Base-by-base conservation (phyloP, 805 yeast genomes). In the Schwanniomyces sp. region DNA sequence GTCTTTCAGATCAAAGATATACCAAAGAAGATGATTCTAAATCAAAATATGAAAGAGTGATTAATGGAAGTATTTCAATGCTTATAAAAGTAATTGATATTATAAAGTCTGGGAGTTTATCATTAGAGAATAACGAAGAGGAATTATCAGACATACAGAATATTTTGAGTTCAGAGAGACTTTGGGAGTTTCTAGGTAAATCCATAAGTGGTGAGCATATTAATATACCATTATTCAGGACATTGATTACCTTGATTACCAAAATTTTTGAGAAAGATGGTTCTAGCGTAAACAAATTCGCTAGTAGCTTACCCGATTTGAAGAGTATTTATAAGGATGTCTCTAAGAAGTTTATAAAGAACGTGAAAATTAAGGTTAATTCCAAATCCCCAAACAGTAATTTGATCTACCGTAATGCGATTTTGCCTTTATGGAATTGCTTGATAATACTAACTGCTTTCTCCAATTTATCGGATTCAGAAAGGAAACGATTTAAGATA, bases 1-100 rank as follows among this genome's bases (percentile, higher is more conserved):
- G 90, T 0, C 63, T 91, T 17, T 82, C 91, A 1, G 97, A 91
- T 57, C 86, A 84, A 58, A 72, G 96, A 46, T 82, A 80, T 54
- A 78, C 83, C 16, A 76, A 82, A 3, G 77, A 76, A 42, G 88
- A 84, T 40, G 96, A 90, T 50, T 76, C 88, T 0, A 70, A 71
- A 26, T 66, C 82, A 16, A 88, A 88, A 60, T 88, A 82, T 58
- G 71, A 74, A 26, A 69, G 95, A 48, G 74, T 85, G 2, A 58
- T 82, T 12, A 72, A 75, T 32, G 69, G 82, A 6, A 67, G 84
- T 1, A 54, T 87, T 7, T 67, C 67, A 39, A 66, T 85, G 62
- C 57, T 84, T n/a, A 69, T 65, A 16, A 70, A 64, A 39, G 11
- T 70, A 25, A 52, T 70, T 10, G 43, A 42, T 2, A 47, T 68